These are phyloP conservation scores for Ceratocystis destructans DNA, from an alignment of 2,329 filamentous ascomycete genomes.

Conservation along the genomic window DNA sequence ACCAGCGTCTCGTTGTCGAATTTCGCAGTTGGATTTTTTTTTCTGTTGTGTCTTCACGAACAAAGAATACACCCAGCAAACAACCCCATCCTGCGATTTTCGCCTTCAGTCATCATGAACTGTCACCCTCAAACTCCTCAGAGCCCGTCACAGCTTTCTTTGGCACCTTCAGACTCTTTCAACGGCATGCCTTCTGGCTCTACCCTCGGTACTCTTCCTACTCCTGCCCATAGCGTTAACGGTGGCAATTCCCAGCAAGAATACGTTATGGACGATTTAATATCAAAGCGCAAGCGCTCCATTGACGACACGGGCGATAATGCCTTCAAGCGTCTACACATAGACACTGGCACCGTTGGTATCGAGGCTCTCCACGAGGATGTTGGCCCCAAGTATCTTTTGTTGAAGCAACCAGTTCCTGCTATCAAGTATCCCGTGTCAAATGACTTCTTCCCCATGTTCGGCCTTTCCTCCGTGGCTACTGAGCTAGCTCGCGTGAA, in stretches of 20 bases:
- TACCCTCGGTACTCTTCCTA: slow-evolving; percentile 40
- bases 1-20: background rate
- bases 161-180: slow-evolving; percentile 39
- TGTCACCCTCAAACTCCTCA: slow-evolving; percentile 55
- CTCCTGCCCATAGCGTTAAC: slow-evolving; percentile 50
- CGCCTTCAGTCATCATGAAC: slow-evolving; percentile 40
- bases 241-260: slow-evolving; percentile 33
- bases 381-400: slow-evolving; percentile 53
- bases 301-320: slow-evolving; percentile 43
- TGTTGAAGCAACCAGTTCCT: slow-evolving; percentile 34
- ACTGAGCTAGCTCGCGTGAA: slow-evolving; percentile 49
- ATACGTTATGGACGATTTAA: slow-evolving; percentile 33
- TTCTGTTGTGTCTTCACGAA: background rate
- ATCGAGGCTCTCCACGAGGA: slow-evolving; percentile 53
- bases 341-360: slow-evolving; percentile 41
- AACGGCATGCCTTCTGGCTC: slow-evolving; percentile 37
- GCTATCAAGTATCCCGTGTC: slow-evolving; percentile 23
- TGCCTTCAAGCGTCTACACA: slow-evolving; percentile 47
- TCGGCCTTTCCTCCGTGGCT: slow-evolving; percentile 42
- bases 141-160: slow-evolving; percentile 50
- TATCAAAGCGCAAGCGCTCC: slow-evolving; percentile 49
- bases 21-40: background rate
- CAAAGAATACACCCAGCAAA: background rate
- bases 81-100: background rate
- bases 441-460: slow-evolving; percentile 46